Evolutionary conservation across 352 stramenopile genomes (phyloP).

Genomic region (Phytophthora megakarya): DNA sequence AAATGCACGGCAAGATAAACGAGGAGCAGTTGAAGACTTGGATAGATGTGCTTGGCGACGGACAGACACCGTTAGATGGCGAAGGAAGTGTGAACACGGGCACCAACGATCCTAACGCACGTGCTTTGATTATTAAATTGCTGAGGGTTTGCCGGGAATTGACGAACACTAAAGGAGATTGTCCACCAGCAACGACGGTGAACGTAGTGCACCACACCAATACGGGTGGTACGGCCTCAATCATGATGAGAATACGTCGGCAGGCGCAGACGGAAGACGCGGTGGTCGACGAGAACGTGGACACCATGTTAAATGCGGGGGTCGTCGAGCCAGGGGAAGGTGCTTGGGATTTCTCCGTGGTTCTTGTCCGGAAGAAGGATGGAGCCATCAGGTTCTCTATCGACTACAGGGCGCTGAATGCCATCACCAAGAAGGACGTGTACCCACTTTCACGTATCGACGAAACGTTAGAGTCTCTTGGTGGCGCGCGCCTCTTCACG

Average conservation of each 20-base stretch:
- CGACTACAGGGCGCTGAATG: background rate
- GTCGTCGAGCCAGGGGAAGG: background rate
- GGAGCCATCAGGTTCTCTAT: constrained; percentile 1
- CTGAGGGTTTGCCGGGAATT: background rate
- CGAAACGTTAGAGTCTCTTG: constrained; percentile 1
- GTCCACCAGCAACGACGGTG: background rate
- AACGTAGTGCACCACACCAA: constrained; percentile 2
- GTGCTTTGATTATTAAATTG: background rate
- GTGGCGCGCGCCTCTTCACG: background rate
- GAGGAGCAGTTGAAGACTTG: background rate
- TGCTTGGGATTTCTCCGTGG: constrained; percentile 4
- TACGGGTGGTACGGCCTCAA: background rate
- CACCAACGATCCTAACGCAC: background rate
- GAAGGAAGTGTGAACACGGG: background rate
- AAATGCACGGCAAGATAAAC: too few species aligned
- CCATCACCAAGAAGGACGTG: background rate
- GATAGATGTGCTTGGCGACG: background rate
- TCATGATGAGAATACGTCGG: background rate
- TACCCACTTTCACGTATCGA: constrained; percentile 11
- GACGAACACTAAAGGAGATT: background rate
- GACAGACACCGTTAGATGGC: background rate
- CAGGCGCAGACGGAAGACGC: background rate
- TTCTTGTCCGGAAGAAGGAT: constrained; percentile 6
- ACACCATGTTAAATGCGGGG: background rate
- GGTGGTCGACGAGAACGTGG: background rate